Evolutionary conservation across 331 rosid species (phyloP).

Genomic region (Dryas integrifolia): DNA sequence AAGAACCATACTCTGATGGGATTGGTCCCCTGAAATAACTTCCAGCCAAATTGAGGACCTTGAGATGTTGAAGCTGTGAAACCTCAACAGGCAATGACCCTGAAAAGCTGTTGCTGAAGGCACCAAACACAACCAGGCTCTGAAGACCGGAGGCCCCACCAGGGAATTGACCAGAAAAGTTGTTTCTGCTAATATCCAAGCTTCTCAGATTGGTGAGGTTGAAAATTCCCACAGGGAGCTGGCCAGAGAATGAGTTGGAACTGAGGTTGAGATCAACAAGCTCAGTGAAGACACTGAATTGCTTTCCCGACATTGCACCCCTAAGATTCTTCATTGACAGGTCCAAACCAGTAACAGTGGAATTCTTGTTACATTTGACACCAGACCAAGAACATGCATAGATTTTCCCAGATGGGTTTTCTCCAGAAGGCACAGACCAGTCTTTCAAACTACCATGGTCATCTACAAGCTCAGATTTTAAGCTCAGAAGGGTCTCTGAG

Average conservation of each 20-base stretch:
- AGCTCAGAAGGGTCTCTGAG: slow-evolving; percentile 69
- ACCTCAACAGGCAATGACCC: slow-evolving; percentile 71
- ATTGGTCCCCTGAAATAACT: slow-evolving; percentile 87
- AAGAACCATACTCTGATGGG: slow-evolving; percentile 78
- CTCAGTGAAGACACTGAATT: slow-evolving; percentile 52
- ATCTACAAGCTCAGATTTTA: slow-evolving; percentile 68
- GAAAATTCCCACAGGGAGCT: slow-evolving; percentile 67
- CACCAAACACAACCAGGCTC: slow-evolving; percentile 59
- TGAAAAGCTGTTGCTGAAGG: slow-evolving; percentile 88
- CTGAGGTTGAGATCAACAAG: slow-evolving; percentile 74
- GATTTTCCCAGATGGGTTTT: slow-evolving; percentile 41
- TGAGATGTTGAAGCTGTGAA: slow-evolving; percentile 52
- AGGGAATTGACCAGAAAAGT: slow-evolving; percentile 81
- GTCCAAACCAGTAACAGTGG: slow-evolving; percentile 62
- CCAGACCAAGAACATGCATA: slow-evolving; percentile 86
- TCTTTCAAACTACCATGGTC: slow-evolving; percentile 48
- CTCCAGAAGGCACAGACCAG: slow-evolving; percentile 51
- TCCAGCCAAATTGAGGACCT: slow-evolving; percentile 77
- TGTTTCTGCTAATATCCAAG: slow-evolving; percentile 83
- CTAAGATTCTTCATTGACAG: slow-evolving; percentile 67
- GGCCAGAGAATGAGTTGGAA: slow-evolving; percentile 66
- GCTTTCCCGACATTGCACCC: slow-evolving; percentile 64
- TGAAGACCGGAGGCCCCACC: slow-evolving; percentile 49
- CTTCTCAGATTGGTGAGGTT: slow-evolving; percentile 59
- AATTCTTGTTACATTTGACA: slow-evolving; percentile 56